A percentile compares a stretch with the other conserved stretches of the same genome.
These are phyloP conservation scores for Coemansia aciculifera DNA, from an alignment of 192 early-diverging fungal species.

Conservation along the genomic window DNA sequence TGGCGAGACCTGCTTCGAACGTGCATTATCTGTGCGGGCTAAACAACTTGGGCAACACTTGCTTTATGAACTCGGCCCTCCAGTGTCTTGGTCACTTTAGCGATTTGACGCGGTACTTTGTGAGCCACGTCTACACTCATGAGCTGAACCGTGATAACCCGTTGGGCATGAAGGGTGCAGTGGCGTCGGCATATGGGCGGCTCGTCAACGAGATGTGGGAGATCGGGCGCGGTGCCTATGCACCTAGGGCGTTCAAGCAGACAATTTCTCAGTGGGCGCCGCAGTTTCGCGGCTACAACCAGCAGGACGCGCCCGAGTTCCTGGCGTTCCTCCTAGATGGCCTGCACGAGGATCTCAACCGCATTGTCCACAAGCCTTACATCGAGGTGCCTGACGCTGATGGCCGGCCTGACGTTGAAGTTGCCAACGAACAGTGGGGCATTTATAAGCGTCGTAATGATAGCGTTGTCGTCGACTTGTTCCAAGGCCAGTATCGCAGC, in stretches of 20 bases:
- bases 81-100: conserved; percentile 83
- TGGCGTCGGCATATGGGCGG: conserved; percentile 68
- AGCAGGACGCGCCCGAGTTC: conserved; percentile 87
- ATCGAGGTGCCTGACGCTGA: conserved; percentile 76
- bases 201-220: conserved; percentile 69
- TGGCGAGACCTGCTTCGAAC: not conserved
- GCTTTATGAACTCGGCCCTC: conserved; percentile 91
- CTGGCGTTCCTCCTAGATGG: conserved; percentile 80
- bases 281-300: conserved; percentile 69
- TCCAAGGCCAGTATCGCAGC: conserved; percentile 72
- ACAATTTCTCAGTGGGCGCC: conserved; percentile 57
- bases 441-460: conserved; percentile 76
- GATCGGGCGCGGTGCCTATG: conserved; percentile 52
- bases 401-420: conserved; percentile 62
- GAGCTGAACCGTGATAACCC: conserved; percentile 75
- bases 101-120: conserved; percentile 65
- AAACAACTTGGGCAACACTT: conserved; percentile 86
- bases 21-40: conserved; percentile 66
- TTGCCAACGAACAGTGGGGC: conserved; percentile 73
- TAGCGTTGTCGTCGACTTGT: conserved; percentile 74
- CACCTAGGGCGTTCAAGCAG: conserved; percentile 78
- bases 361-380: conserved; percentile 77
- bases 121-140: conserved; percentile 57
- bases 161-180: conserved; percentile 71
- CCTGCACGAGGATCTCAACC: conserved; percentile 85